Percentiles rank a stretch among this genome's conserved stretches.
Evolutionary conservation across 2,329 filamentous ascomycete genomes (phyloP).

Genomic region (Aspergillus sp.): DNA sequence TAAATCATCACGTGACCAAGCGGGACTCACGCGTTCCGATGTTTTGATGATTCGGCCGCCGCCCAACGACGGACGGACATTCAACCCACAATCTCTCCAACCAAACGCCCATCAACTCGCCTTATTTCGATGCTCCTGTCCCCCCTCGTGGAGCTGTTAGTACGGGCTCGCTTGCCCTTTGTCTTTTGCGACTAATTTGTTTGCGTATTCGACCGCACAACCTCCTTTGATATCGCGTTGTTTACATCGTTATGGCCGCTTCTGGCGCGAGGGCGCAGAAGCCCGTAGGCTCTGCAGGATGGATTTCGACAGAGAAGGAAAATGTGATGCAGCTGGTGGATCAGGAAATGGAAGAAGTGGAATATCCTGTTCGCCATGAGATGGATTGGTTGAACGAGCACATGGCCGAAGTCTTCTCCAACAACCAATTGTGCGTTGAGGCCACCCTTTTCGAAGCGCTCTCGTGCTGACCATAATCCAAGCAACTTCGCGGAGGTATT

Average conservation of each 20-base stretch:
- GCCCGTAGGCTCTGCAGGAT: constrained; percentile 73
- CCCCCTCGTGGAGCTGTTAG: not conserved
- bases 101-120: constrained; percentile 3
- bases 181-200: constrained; percentile 1
- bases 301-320: constrained; percentile 79
- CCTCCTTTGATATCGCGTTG: constrained; percentile 19
- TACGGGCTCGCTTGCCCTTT: constrained; percentile 2
- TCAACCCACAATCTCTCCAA: constrained; percentile 5
- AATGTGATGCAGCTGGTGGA: constrained; percentile 71
- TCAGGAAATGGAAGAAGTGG: constrained; percentile 86
- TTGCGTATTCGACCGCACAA: not conserved
- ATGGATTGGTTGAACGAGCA: constrained; percentile 98
- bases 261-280: constrained; percentile 36
- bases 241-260: constrained; percentile 37
- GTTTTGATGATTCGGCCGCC: constrained; percentile 14
- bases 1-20: no score
- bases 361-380: constrained; percentile 87
- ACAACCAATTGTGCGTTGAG: constrained; percentile 72
- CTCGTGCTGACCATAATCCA: constrained; percentile 23
- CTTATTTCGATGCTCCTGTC: constrained; percentile 10
- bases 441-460: constrained; percentile 2
- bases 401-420: constrained; percentile 89
- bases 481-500: constrained; percentile 94
- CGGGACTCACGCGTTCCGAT: constrained; percentile 2
- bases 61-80: constrained; percentile 7